Base-by-base conservation (phyloP, 192 early-diverging fungal species). In the Coemansia sp. region DNA sequence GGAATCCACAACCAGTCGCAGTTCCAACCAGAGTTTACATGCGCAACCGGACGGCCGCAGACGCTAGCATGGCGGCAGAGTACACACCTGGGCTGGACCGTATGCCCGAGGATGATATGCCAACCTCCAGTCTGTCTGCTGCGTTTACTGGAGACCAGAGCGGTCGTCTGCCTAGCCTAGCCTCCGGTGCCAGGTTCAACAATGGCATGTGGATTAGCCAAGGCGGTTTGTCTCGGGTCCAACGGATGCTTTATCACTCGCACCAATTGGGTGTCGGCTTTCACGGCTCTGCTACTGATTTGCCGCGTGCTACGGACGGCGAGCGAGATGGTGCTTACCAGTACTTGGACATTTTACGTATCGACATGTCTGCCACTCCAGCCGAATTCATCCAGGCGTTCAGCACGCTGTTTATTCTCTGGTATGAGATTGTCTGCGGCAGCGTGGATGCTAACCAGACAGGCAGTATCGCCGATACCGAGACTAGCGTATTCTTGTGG, bases 341-440 rank as follows among this genome's bases (percentile, higher is more conserved):
- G 3, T 73, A 70, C 59, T 58, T 65, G 42, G 74, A 76, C 18
- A 62, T 76, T 18, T 42, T 82, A 31, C 53, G 73, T 13, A 73
- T 82, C 31, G 69, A 72, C 14, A 31, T 33, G 13, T 36, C 61
- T 13, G 74, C 74, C 5, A 61, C 74, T 0, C 60, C 70, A 0
- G 69, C 35, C 4, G 79, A 82, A 38, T 76, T 73, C 33, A 42
- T 65, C 18, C 79, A 76, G 61, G 79, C 79, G 18, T 69, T 64
- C 38, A 57, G 37, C 31, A 76, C 59, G 60, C 64, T 82, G 21
- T 70, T 72, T 21, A 65, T 69, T 33, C 66, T 82, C 11, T 82
- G 79, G 79, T 38, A 63, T 38, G 64, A 73, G 41, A 11, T 20
- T 9, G 23, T 66, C 33, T 14, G 26, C 0, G 18, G 3, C 20